A percentile compares a stretch with the other conserved stretches of the same genome.
Conservation (phyloP, 2,329 filamentous ascomycete genomes). For the Alternaria sp. region DNA sequence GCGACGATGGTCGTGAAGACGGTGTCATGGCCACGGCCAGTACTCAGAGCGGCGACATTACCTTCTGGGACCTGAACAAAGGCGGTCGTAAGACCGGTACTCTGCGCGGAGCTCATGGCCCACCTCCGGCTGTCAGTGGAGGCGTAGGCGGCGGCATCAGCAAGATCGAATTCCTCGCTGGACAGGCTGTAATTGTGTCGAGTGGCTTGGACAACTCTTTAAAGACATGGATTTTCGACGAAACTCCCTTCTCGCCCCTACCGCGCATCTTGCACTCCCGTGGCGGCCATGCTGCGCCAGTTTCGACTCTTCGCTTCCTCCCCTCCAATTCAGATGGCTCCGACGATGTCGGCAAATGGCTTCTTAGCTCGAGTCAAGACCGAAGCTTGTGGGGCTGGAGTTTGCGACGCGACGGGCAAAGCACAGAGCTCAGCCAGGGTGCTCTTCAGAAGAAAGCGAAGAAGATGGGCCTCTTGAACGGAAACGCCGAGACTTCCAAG, state of each 20-base stretch:
- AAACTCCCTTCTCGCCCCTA: conserved; percentile 84
- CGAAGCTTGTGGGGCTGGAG: conserved; percentile 97
- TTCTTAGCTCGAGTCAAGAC: conserved; percentile 87
- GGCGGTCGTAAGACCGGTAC: conserved; percentile 87
- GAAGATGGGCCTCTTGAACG: conserved; percentile 76
- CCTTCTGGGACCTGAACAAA: conserved; percentile 93
- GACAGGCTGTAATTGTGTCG: conserved; percentile 88
- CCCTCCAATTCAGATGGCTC: conserved; percentile 88
- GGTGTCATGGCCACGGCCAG: conserved; percentile 96
- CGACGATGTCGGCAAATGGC: conserved; percentile 89
- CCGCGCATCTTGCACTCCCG: conserved; percentile 85
- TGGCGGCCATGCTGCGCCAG: conserved; percentile 85
- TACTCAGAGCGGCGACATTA: conserved; percentile 80
- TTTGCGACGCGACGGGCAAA: conserved; percentile 91
- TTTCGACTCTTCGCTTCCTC: conserved; percentile 82
- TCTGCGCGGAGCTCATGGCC: conserved; percentile 85
- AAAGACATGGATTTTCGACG: conserved; percentile 96
- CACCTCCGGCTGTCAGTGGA: conserved; percentile 63
- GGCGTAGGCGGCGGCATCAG: conserved; percentile 76
- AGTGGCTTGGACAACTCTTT: conserved; percentile 92
- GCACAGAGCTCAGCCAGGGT: conserved; percentile 90
- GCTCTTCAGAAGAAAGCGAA: conserved; percentile 86
- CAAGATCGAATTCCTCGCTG: conserved; percentile 85
- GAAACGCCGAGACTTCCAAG: conserved; percentile 63
- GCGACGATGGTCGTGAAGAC: conserved; percentile 78